Evolutionary conservation across 129 eudicot species (phyloP), one percentile per base, ranked within the genome.

Genomic region (Solidago caesia): DNA sequence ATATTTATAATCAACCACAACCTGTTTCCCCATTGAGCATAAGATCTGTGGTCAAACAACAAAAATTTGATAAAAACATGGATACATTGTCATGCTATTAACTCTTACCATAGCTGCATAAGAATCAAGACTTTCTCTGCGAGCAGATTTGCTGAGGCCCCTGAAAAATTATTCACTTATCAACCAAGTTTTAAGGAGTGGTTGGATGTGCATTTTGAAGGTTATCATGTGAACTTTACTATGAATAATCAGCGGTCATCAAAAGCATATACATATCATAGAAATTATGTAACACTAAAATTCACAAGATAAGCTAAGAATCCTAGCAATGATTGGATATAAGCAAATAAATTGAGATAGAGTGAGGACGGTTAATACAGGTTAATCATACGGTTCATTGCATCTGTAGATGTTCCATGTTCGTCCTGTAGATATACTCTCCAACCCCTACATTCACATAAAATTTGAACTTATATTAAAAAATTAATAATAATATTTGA

Each of bases 401-500:
- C 98, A 60, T 90, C 96, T 16, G 79, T 70, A 12, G 98, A 84
- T 45, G 98, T 84, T 42, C 98, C 98, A 10, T 94, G 85, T 74
- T 94, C 98, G 64, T 94, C 89, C 84, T 86, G 96, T 78, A 94
- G 73, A 85, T 88, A 94, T 46, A 94, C 97, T 82, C 98, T 86
- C 97, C 93, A 90, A 44, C 97, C 97, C 89, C 97, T 92, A 81
- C 61, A 76, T 67, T 26, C 61, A 49, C 75, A 15, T 59, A 60
- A 66, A 10, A 10, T 14, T 42, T 45, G 5, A 26, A 56, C 10
- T 3, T 7, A 11, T 27, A 49, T 7, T 3, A 1, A 41, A 15
- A 39, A 52, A 39, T 14, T n/a, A 53, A n/a, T 4, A 15, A 53
- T 13, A 3, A n/a, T 42, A 42, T 64, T 45, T 8, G n/a, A 67